phyloP scores from a whole-genome alignment of 208 protist genomes.

The Trypanosoma lewisi region DNA sequence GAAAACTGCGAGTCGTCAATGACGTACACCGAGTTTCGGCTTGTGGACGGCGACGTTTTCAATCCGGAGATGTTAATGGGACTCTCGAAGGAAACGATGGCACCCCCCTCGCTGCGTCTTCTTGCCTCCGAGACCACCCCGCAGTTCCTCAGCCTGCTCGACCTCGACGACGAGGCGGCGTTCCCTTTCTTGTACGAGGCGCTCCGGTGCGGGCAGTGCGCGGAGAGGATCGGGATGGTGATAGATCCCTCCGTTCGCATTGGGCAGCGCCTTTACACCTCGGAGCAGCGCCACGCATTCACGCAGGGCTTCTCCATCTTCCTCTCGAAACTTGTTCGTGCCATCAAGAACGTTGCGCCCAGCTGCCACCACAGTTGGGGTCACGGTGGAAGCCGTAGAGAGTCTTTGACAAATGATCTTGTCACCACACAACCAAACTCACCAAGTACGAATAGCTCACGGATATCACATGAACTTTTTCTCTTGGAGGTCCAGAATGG shows the following conservation, averaged over 20 bases:
- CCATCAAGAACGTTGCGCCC: conserved; percentile 18
- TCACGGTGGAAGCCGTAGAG: not conserved
- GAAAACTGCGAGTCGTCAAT: not conserved
- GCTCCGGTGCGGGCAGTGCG: conserved; percentile 16
- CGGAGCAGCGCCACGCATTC: conserved; percentile 30
- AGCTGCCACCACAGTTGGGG: conserved; percentile 3
- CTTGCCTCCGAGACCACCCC: conserved; percentile 16
- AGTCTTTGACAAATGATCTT: not conserved
- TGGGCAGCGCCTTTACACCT: conserved; percentile 29
- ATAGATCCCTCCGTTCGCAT: conserved; percentile 40
- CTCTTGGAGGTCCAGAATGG: conserved; percentile 40
- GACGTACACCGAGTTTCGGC: conserved; percentile 32
- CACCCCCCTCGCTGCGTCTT: not conserved
- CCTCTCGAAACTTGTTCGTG: conserved; percentile 29
- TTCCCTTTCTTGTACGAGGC: conserved; percentile 7
- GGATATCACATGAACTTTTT: conserved; percentile 23
- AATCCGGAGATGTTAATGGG: conserved; percentile 5
- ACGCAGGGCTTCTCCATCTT: conserved; percentile 31
- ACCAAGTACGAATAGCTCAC: not conserved
- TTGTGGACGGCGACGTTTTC: conserved; percentile 24
- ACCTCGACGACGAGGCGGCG: not conserved
- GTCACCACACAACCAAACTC: conserved; percentile 9
- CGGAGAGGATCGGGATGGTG: conserved; percentile 26
- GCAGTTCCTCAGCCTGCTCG: conserved; percentile 1
- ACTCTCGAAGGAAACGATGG: not conserved